These are phyloP conservation scores for Citrus sp. DNA, from an alignment of 345 rosid species.

Conservation along the genomic window DNA sequence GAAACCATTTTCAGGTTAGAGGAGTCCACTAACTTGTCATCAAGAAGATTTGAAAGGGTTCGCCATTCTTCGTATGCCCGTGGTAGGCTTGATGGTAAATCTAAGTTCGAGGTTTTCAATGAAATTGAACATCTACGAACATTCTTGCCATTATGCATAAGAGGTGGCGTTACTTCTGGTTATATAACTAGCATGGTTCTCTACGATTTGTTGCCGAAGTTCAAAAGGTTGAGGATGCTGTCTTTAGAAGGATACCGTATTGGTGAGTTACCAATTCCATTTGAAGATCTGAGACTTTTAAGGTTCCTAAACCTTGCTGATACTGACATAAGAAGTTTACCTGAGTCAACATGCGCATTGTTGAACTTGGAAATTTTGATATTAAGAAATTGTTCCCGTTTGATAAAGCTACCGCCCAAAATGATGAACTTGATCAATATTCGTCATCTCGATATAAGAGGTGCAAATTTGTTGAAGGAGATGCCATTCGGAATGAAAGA, in stretches of 20 bases:
- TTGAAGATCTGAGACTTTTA: conserved; percentile 6
- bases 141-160: conserved; percentile 1
- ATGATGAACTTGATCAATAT: conserved; percentile 16
- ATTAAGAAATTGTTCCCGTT: conserved; percentile 8
- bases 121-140: conserved; percentile 16
- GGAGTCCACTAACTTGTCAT: too few species aligned
- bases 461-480: conserved; percentile 4
- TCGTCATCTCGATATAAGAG: conserved; percentile 23
- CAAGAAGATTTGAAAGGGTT: background rate
- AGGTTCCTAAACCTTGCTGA: background rate
- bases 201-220: conserved; percentile 3
- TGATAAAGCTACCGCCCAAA: conserved; percentile 13
- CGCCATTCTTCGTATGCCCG: too few species aligned
- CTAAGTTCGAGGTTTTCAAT: background rate
- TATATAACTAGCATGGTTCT: background rate
- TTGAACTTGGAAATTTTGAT: conserved; percentile 16
- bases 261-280: conserved; percentile 1
- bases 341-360: background rate
- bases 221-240: conserved; percentile 13
- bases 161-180: rapidly evolving
- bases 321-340: background rate
- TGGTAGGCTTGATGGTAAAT: background rate
- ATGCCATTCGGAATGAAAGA: conserved; percentile 19
- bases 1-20: background rate
- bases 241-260: conserved; percentile 10